Conservation (phyloP, 176 grass and related monocot genomes). For the Zea luxurians region DNA sequence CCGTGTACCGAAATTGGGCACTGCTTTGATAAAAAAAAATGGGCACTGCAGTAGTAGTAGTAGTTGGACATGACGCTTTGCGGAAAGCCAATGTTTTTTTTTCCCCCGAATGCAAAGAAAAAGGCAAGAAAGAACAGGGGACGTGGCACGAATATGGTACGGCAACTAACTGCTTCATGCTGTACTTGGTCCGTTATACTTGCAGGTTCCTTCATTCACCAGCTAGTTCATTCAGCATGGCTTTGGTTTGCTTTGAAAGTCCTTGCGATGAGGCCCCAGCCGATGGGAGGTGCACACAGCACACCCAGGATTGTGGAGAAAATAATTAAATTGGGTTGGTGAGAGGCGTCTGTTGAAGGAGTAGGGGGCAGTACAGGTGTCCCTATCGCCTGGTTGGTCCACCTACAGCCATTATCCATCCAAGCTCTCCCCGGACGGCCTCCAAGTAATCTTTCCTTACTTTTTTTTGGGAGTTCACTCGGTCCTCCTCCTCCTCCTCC, state of each 20-base stretch:
- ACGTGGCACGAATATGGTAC: slow-evolving; percentile 34
- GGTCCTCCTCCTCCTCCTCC: no score
- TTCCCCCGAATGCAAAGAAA: background rate
- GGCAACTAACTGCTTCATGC: slow-evolving; percentile 8
- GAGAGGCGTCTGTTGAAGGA: slow-evolving; percentile 49
- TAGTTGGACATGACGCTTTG: background rate
- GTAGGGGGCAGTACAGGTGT: slow-evolving; percentile 18
- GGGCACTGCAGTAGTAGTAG: background rate
- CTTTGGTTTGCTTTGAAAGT: no score
- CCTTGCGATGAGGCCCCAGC: background rate
- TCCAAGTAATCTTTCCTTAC: no score
- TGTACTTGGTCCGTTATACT: slow-evolving; percentile 14
- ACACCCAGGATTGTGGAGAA: slow-evolving; percentile 37
- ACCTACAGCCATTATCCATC: slow-evolving; percentile 61
- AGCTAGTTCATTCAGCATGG: background rate
- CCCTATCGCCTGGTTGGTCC: slow-evolving; percentile 59
- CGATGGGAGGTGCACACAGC: background rate
- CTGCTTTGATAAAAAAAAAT: no score
- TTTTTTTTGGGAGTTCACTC: no score
- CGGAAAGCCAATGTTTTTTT: background rate
- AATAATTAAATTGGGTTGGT: slow-evolving; percentile 49
- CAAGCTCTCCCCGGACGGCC: no score
- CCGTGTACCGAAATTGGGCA: no score
- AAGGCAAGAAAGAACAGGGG: background rate
- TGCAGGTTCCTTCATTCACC: background rate